A percentile compares a stretch with the other conserved stretches of the same genome.
Evolutionary conservation across 2,329 filamentous ascomycete genomes (phyloP).

Genomic region (Hymenoscyphus infarciens): DNA sequence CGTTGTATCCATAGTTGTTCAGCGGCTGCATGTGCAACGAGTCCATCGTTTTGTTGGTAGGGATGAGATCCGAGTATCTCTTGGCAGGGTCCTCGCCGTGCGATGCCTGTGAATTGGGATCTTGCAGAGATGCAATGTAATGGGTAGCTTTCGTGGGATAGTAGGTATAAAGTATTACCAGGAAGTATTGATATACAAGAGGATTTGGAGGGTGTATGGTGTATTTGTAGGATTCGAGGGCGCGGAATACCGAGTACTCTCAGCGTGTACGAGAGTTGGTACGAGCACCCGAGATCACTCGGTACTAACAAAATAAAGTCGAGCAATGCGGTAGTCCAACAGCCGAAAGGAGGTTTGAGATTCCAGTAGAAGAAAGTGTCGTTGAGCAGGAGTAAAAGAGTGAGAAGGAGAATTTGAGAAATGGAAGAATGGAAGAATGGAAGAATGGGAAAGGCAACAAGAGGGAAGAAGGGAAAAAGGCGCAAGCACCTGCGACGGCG

Average conservation of each 20-base stretch:
- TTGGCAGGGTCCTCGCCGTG: slow-evolving; percentile 6
- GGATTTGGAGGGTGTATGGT: neutral
- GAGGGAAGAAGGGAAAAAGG: neutral
- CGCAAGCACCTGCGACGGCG: neutral
- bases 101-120: neutral
- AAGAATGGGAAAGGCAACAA: neutral
- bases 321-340: neutral
- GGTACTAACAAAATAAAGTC: neutral
- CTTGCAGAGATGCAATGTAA: neutral
- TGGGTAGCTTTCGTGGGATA: neutral
- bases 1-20: slow-evolving; percentile 11
- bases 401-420: neutral
- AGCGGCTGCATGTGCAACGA: slow-evolving; percentile 10
- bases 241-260: neutral
- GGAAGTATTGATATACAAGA: neutral
- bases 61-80: neutral
- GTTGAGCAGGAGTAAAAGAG: neutral
- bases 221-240: neutral
- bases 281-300: neutral
- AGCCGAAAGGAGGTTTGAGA: neutral
- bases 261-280: neutral
- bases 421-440: neutral
- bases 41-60: slow-evolving; percentile 3
- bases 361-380: no score
- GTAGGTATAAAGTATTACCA: neutral